Conservation (phyloP, 176 grass and related monocot species). For the Oryza nivara region DNA sequence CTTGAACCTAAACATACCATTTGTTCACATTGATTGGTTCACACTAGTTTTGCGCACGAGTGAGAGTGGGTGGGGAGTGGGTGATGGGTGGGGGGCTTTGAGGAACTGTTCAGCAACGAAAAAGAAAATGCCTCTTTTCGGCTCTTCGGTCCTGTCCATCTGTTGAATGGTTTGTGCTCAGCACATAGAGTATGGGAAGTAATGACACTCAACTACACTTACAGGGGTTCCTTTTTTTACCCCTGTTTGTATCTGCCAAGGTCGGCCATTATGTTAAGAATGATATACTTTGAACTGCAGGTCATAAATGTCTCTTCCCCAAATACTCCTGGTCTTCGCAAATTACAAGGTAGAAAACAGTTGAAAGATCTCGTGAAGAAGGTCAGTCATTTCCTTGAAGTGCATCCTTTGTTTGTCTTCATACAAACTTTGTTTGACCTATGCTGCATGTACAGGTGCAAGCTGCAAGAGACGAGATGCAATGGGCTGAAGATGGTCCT, state of each 20-base stretch:
- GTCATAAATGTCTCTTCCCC: slow-evolving; percentile 99
- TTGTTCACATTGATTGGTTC: no score
- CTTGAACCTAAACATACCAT: no score
- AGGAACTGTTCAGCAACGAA: no score
- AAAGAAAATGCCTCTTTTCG: no score
- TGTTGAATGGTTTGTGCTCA: no score
- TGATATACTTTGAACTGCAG: slow-evolving; percentile 41
- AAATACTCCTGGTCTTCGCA: slow-evolving; percentile 93
- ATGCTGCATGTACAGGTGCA: slow-evolving; percentile 66
- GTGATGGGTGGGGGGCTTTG: no score
- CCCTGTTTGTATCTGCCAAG: background rate
- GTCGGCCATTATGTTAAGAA: background rate
- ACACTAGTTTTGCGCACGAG: no score
- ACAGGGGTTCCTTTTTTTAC: background rate
- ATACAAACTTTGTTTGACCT: slow-evolving; percentile 32
- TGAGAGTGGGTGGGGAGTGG: no score
- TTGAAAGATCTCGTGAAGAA: slow-evolving; percentile 94
- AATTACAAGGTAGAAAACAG: slow-evolving; percentile 93
- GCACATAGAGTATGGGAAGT: background rate
- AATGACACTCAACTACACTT: slow-evolving; percentile 5
- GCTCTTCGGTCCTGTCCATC: no score
- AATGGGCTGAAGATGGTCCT: slow-evolving; percentile 94
- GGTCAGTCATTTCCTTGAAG: slow-evolving; percentile 41
- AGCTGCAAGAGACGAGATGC: slow-evolving; percentile 98
- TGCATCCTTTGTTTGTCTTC: slow-evolving; percentile 12